These are phyloP conservation scores for Chara braunii DNA, from an alignment of 139 green algal species.

Conservation along the genomic window DNA sequence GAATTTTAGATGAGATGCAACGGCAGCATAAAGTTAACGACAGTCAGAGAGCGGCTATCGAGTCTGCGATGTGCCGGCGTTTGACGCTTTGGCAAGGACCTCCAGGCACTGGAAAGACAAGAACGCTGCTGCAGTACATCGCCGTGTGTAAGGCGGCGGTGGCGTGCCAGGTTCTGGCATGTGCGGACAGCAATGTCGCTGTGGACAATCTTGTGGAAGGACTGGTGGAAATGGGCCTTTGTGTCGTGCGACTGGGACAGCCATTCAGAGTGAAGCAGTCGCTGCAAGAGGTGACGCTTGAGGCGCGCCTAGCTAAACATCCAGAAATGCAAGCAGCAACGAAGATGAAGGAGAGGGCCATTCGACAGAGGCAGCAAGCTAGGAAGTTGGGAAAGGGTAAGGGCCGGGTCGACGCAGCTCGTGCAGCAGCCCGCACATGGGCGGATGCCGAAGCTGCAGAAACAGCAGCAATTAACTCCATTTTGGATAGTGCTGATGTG, in stretches of 20 bases:
- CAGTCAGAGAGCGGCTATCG: constrained; percentile 34
- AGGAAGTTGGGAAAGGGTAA: background rate
- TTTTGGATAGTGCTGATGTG: constrained; percentile 37
- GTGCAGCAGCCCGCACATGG: no score
- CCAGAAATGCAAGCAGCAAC: background rate
- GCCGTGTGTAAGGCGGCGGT: background rate
- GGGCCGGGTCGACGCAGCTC: background rate
- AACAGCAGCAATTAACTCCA: no score
- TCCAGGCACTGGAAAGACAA: constrained; percentile 32
- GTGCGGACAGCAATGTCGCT: constrained; percentile 50
- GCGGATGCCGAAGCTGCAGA: no score
- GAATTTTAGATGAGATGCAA: background rate
- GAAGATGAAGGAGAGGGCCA: background rate
- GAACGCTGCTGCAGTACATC: constrained; percentile 33
- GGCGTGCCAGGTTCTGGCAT: constrained; percentile 10
- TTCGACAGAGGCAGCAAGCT: background rate
- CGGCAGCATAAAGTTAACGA: constrained; percentile 35
- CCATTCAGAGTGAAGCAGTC: constrained; percentile 25
- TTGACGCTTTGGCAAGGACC: constrained; percentile 45
- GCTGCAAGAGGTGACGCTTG: constrained; percentile 19
- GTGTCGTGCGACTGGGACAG: constrained; percentile 67
- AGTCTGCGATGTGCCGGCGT: constrained; percentile 23
- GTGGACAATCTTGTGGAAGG: constrained; percentile 87
- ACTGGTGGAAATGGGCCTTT: constrained; percentile 51
- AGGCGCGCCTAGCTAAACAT: constrained; percentile 17